Evolutionary conservation across 768 basidiomycete species (phyloP).

Genomic region (Trametes cingulata): DNA sequence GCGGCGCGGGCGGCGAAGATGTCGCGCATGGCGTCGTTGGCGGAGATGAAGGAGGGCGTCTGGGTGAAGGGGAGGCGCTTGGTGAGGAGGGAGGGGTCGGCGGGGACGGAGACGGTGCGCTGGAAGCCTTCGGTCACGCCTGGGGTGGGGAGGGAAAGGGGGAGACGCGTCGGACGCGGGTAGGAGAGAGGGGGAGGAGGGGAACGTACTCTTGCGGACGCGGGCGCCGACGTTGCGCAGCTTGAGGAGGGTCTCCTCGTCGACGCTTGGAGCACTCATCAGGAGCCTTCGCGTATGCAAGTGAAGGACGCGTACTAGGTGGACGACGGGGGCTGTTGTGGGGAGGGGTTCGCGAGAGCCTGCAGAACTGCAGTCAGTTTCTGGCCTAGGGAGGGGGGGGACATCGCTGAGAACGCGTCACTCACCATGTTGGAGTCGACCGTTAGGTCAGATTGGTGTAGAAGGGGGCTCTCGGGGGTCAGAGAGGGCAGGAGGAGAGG

Average conservation of each 20-base stretch:
- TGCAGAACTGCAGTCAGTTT: neutral
- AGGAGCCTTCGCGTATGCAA: neutral
- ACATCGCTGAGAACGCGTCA: too few relatives aligned
- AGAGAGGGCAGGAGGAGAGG: neutral
- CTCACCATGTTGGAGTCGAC: neutral
- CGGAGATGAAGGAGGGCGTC: constrained; percentile 23
- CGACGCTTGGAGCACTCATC: constrained; percentile 11
- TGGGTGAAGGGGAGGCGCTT: constrained; percentile 23
- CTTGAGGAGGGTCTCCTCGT: constrained; percentile 20
- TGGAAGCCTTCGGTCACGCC: constrained; percentile 26
- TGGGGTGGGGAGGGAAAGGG: neutral
- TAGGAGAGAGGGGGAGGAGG: neutral
- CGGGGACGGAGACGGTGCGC: constrained; percentile 21
- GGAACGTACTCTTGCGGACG: constrained; percentile 23
- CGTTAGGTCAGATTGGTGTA: neutral
- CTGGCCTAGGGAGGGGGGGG: too few relatives aligned
- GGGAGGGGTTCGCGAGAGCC: neutral
- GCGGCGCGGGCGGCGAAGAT: constrained; percentile 13
- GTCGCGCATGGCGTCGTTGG: constrained; percentile 23
- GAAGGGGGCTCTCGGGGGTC: neutral
- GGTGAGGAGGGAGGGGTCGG: constrained; percentile 8
- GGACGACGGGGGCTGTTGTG: constrained; percentile 8
- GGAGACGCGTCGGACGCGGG: neutral
- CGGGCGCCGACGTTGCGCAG: constrained; percentile 23
- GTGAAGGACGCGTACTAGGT: constrained; percentile 15